These are phyloP conservation scores for Beauveria caledonica DNA, from an alignment of 2,329 filamentous ascomycete species.

Conservation along the genomic window DNA sequence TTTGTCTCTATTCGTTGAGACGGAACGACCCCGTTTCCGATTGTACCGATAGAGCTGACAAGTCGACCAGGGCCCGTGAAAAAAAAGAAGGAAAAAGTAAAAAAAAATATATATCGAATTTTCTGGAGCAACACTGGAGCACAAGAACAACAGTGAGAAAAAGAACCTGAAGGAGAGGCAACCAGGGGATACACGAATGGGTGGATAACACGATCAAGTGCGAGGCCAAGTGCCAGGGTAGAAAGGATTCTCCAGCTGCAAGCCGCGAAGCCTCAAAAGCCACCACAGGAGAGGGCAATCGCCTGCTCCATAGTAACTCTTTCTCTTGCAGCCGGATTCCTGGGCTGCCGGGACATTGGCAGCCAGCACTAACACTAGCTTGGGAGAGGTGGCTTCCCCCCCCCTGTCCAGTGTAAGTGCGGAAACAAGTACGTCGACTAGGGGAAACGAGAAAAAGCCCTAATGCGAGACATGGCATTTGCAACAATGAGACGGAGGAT, in stretches of 20 bases:
- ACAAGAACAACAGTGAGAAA: background rate
- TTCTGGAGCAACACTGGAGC: too few species aligned
- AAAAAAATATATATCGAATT: background rate
- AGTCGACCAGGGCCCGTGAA: background rate
- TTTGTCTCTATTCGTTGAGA: background rate
- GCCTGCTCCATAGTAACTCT: background rate
- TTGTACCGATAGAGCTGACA: background rate
- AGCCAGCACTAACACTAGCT: background rate
- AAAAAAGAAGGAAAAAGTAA: background rate
- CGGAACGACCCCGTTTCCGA: background rate
- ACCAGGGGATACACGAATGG: background rate
- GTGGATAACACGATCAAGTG: background rate
- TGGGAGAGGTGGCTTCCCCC: background rate
- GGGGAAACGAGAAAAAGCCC: slow-evolving; percentile 6
- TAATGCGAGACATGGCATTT: slow-evolving; percentile 4
- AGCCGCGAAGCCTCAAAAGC: slow-evolving; percentile 8
- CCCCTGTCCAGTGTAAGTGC: slow-evolving; percentile 7
- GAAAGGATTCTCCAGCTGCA: background rate
- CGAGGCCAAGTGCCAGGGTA: background rate
- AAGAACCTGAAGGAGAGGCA: background rate
- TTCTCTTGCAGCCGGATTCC: background rate
- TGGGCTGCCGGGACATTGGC: background rate
- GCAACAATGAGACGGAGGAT: background rate
- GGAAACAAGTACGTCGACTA: slow-evolving; percentile 8
- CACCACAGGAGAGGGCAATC: background rate